These are phyloP conservation scores for Alternaria viburni DNA, from an alignment of 2,329 filamentous ascomycete genomes.

Conservation along the genomic window DNA sequence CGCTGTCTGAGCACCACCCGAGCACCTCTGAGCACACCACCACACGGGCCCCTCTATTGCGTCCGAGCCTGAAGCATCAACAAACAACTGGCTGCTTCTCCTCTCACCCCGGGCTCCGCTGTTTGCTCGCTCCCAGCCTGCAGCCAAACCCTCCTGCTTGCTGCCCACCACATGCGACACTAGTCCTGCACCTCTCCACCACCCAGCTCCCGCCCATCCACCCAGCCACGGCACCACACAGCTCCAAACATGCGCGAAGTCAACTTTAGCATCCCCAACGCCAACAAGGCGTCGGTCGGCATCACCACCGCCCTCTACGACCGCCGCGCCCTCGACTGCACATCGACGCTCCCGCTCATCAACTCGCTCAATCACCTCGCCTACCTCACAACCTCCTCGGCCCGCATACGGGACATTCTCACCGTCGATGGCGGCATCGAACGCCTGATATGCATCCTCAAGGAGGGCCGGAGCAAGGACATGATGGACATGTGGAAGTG, in stretches of 20 bases:
- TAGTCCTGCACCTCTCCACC: constrained; percentile 39
- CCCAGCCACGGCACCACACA: constrained; percentile 19
- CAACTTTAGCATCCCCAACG: constrained; percentile 98
- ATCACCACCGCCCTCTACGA: constrained; percentile 99
- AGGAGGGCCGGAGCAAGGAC: constrained; percentile 94
- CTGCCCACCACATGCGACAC: constrained; percentile 41
- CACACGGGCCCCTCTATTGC: constrained; percentile 19
- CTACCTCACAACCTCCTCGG: constrained; percentile 96
- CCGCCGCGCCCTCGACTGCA: constrained; percentile 95
- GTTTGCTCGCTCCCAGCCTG: constrained; percentile 19
- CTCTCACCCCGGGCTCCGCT: constrained; percentile 5
- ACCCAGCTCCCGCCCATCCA: constrained; percentile 16
- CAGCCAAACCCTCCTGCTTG: constrained; percentile 13
- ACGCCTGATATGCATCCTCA: constrained; percentile 93
- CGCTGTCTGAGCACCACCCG: constrained; percentile 4
- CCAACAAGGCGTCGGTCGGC: constrained; percentile 98
- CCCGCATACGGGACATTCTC: constrained; percentile 94
- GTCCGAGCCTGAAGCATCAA: neutral
- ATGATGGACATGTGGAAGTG: constrained; percentile 99
- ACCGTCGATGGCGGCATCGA: constrained; percentile 99
- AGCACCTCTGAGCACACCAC: neutral
- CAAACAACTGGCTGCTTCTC: neutral
- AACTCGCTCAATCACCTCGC: constrained; percentile 99
- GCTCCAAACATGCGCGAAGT: constrained; percentile 88
- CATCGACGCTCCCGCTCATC: constrained; percentile 94